Conservation (phyloP, 768 basidiomycete genomes). For the Wakefieldia striispora region DNA sequence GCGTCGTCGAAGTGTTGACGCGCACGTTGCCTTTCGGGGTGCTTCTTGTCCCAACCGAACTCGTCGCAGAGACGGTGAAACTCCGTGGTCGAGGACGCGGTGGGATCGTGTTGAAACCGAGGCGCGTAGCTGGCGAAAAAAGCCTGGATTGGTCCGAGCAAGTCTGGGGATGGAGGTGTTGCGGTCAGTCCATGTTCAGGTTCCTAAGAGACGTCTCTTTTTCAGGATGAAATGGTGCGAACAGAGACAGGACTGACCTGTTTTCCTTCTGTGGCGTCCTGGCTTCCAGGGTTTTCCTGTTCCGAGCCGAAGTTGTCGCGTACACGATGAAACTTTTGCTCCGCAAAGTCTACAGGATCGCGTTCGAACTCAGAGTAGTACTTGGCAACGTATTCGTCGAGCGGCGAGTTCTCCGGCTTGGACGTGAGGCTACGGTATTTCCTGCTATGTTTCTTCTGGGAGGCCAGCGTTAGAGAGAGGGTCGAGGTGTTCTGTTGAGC, state of each 20-base stretch:
- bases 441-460: not conserved
- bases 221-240: no score
- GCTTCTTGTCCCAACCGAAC: no score
- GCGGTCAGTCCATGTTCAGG: no score
- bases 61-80: no score
- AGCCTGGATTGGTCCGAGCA: no score
- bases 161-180: no score
- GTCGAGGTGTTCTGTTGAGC: not conserved
- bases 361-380: slow-evolving; percentile 1
- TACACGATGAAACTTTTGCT: slow-evolving; percentile 15
- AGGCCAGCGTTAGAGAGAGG: not conserved
- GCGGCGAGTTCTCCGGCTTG: not conserved
- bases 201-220: no score
- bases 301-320: slow-evolving; percentile 13
- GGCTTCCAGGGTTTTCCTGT: not conserved
- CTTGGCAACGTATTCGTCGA: slow-evolving; percentile 1
- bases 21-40: not conserved
- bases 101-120: no score
- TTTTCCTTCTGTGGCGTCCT: no score
- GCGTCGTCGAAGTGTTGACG: slow-evolving; percentile 7
- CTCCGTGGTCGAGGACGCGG: no score
- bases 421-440: not conserved
- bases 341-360: slow-evolving; percentile 3
- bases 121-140: no score
- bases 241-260: no score